phyloP scores from a whole-genome alignment of 495 filamentous ascomycete species.

The Neurospora intermedia region DNA sequence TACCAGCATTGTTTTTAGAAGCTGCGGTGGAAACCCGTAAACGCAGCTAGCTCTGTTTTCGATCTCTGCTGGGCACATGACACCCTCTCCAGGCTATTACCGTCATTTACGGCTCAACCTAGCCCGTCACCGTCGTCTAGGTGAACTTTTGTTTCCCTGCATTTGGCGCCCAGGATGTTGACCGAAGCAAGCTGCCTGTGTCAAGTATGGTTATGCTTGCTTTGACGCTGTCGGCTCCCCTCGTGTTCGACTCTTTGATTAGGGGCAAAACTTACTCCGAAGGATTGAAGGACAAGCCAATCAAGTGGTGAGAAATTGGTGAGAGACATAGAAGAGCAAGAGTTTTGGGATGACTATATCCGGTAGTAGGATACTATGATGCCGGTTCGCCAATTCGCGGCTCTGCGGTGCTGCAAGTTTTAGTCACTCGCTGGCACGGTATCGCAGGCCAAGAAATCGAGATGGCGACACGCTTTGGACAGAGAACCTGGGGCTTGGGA shows the following conservation, averaged over 20 bases:
- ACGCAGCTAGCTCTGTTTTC: neutral
- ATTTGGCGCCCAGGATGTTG: neutral
- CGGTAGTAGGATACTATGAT: neutral
- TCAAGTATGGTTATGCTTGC: neutral
- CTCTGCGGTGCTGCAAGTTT: neutral
- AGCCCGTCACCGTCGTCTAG: neutral
- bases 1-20: neutral
- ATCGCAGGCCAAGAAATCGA: neutral
- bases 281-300: neutral
- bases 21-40: neutral
- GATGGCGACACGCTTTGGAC: neutral
- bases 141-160: neutral
- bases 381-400: neutral
- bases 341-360: neutral
- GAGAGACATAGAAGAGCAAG: neutral
- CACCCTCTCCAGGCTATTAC: neutral
- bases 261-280: neutral
- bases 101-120: neutral
- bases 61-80: neutral
- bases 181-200: neutral
- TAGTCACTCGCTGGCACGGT: neutral
- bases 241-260: neutral
- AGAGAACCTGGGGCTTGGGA: slow-evolving; percentile 8
- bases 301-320: neutral
- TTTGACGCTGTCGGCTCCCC: neutral